Evolutionary conservation across 2,329 filamentous ascomycete genomes (phyloP).

Genomic region (Fusarium domesticum): DNA sequence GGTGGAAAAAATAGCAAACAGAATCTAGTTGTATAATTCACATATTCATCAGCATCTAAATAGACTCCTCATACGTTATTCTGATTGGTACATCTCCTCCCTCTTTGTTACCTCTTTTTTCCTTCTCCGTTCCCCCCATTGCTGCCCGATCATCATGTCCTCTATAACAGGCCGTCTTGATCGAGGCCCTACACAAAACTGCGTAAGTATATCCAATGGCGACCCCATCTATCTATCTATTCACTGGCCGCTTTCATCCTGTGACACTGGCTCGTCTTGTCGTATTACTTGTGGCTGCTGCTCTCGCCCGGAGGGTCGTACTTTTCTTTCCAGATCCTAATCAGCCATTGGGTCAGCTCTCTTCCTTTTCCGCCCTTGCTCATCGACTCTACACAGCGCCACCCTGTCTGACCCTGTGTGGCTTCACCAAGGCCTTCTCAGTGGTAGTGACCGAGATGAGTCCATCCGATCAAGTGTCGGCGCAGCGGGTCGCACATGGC

Average conservation of each 20-base stretch:
- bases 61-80: too few relatives aligned
- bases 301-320: slow-evolving; percentile 57
- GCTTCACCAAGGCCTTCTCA: background rate
- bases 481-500: too few relatives aligned
- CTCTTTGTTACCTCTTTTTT: too few relatives aligned
- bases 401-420: background rate
- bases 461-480: background rate
- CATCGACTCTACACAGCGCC: slow-evolving; percentile 3
- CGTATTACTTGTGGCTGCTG: slow-evolving; percentile 40
- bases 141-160: too few relatives aligned
- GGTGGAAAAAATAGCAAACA: too few relatives aligned
- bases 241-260: background rate
- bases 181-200: too few relatives aligned
- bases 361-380: slow-evolving; percentile 1
- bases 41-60: too few relatives aligned
- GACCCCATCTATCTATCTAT: background rate
- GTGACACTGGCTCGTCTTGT: slow-evolving; percentile 10
- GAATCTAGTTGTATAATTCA: too few relatives aligned
- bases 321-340: slow-evolving; percentile 98
- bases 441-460: background rate
- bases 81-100: too few relatives aligned
- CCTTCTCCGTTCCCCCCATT: too few relatives aligned
- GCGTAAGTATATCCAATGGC: background rate
- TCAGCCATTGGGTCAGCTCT: slow-evolving; percentile 17
- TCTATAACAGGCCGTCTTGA: too few relatives aligned